These are phyloP conservation scores for Protomyces inundatus DNA, from an alignment of 1,139 yeast genomes.

Conservation along the genomic window DNA sequence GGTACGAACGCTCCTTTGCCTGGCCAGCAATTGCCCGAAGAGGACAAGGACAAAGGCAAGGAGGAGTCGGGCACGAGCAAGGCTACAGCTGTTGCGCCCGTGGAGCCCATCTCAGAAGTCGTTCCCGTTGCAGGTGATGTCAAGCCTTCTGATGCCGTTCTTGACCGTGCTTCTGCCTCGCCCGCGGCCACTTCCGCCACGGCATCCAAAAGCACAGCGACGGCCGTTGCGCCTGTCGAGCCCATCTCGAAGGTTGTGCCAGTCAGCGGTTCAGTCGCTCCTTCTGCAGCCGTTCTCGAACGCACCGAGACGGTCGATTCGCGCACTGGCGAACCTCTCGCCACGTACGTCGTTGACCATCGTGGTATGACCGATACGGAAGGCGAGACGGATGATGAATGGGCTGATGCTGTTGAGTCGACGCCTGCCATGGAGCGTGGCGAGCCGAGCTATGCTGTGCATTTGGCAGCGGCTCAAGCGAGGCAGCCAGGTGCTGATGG, in stretches of 20 bases:
- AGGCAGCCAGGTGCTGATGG: conserved; percentile 6
- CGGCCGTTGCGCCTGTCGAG: background rate
- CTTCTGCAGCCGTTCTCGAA: background rate
- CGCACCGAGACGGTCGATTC: background rate
- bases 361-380: conserved; percentile 26
- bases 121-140: background rate
- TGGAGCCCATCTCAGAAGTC: background rate
- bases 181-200: too few species aligned
- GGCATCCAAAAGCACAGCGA: background rate
- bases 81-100: background rate
- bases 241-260: background rate
- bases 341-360: conserved; percentile 11
- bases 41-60: background rate
- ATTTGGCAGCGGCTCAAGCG: background rate
- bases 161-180: background rate
- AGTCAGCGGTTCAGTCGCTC: background rate
- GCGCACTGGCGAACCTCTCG: conserved; percentile 6
- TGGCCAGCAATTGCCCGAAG: conserved; percentile 1
- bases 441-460: conserved; percentile 3
- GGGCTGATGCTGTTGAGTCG: conserved; percentile 23
- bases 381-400: conserved; percentile 26
- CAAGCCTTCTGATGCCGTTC: background rate
- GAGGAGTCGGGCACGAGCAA: background rate
- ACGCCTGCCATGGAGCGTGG: conserved; percentile 19
- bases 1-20: conserved; percentile 21